A percentile compares a stretch with the other conserved stretches of the same genome.
Evolutionary conservation across 192 early-diverging fungal species (phyloP).

Genomic region (Cetraspora pellucida): DNA sequence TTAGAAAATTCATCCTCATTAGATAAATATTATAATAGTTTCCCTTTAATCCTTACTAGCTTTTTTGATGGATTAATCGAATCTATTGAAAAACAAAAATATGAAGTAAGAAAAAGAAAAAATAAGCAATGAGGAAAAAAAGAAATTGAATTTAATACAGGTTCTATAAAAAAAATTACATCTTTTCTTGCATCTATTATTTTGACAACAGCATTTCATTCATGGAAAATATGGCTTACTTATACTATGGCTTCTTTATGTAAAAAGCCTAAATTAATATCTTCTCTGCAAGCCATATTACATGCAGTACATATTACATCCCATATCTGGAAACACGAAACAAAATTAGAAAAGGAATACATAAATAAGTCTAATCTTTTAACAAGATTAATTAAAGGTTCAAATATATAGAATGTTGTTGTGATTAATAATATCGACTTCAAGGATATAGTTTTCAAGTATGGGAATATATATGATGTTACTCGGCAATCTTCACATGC

Average conservation of each 20-base stretch:
- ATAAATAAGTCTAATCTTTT: neutral
- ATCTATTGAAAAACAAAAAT: neutral
- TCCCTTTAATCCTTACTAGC: neutral
- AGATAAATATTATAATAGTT: neutral
- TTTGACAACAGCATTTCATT: neutral
- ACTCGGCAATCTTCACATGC: neutral
- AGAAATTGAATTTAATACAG: neutral
- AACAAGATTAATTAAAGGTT: neutral
- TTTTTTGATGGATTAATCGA: conserved; percentile 3
- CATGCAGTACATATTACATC: neutral
- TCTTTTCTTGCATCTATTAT: conserved; percentile 12
- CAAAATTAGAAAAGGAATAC: neutral
- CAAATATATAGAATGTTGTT: conserved; percentile 11
- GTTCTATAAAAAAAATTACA: neutral
- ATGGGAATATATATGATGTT: conserved; percentile 21
- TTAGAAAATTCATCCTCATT: neutral
- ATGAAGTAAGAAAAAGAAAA: neutral
- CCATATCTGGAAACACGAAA: neutral
- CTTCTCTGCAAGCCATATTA: neutral
- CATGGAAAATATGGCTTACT: conserved; percentile 1
- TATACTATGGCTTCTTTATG: neutral
- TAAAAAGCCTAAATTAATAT: neutral
- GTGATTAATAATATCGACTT: conserved; percentile 30
- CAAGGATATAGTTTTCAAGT: neutral
- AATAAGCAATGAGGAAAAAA: neutral